Evolutionary conservation across 768 basidiomycete species (phyloP).

Genomic region (Kwoniella dendrophila): DNA sequence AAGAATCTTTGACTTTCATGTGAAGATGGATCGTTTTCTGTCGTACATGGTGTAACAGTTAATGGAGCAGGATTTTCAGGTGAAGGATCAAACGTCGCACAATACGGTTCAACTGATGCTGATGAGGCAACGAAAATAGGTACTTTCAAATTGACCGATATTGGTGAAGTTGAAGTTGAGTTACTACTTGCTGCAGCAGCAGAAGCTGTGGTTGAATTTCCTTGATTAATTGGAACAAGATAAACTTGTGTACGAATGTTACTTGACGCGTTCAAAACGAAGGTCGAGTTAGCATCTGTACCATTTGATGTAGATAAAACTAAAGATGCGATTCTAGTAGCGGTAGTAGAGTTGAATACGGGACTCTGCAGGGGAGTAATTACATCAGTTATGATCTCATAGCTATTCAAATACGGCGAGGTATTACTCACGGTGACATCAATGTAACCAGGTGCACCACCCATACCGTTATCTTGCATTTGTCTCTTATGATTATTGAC

Average conservation of each 20-base stretch:
- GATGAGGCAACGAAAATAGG: slow-evolving; percentile 58
- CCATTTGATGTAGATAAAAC: slow-evolving; percentile 54
- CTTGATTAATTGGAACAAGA: slow-evolving; percentile 54
- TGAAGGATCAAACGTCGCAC: slow-evolving; percentile 66
- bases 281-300: slow-evolving; percentile 53
- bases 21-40: slow-evolving; percentile 26
- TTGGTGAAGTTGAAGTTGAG: slow-evolving; percentile 25
- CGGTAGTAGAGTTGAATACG: slow-evolving; percentile 53
- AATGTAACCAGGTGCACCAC: slow-evolving; percentile 49
- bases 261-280: slow-evolving; percentile 62
- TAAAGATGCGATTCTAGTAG: slow-evolving; percentile 58
- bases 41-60: slow-evolving; percentile 61
- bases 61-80: slow-evolving; percentile 62
- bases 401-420: background rate
- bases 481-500: slow-evolving; percentile 29
- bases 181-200: slow-evolving; percentile 17
- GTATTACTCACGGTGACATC: slow-evolving; percentile 40
- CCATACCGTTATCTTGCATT: slow-evolving; percentile 28
- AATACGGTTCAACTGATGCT: slow-evolving; percentile 60
- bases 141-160: slow-evolving; percentile 59
- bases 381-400: background rate
- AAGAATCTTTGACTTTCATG: slow-evolving; percentile 66
- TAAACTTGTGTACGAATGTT: slow-evolving; percentile 60
- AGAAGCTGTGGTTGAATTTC: slow-evolving; percentile 20
- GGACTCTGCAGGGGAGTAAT: slow-evolving; percentile 51